Evolutionary conservation across 2,329 filamentous ascomycete species (phyloP).

Genomic region (Amphichorda felina): DNA sequence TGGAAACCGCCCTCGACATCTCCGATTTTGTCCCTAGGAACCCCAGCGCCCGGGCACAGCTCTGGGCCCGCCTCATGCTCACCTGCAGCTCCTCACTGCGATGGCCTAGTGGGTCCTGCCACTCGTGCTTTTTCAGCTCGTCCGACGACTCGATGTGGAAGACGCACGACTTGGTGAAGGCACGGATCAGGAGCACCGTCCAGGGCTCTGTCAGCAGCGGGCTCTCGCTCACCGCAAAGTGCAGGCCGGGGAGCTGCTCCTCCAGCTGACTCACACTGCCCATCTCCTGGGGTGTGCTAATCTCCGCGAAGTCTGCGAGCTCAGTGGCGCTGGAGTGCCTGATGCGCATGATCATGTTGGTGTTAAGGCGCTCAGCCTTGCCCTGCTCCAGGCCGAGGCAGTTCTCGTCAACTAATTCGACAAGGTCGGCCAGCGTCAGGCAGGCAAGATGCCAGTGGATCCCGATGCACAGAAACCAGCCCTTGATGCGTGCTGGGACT

Average conservation of each 20-base stretch:
- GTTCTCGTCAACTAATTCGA: conserved; percentile 35
- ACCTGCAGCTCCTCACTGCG: conserved; percentile 9
- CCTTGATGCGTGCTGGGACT: conserved; percentile 40
- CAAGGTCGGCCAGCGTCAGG: conserved; percentile 40
- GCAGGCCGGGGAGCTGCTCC: conserved; percentile 26
- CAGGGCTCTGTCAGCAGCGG: conserved; percentile 49
- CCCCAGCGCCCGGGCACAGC: conserved; percentile 40
- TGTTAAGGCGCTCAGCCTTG: conserved; percentile 12
- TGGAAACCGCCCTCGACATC: conserved; percentile 17
- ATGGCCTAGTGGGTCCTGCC: conserved; percentile 9
- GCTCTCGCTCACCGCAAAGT: conserved; percentile 40
- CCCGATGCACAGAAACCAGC: conserved; percentile 46
- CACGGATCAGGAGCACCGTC: conserved; percentile 41
- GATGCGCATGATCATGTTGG: conserved; percentile 24
- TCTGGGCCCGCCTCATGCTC: conserved; percentile 25
- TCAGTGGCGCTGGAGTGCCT: conserved; percentile 29
- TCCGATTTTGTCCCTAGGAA: conserved; percentile 44
- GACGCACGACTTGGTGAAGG: conserved; percentile 34
- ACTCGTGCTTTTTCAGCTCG: conserved; percentile 13
- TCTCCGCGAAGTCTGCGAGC: conserved; percentile 34
- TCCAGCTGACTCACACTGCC: conserved; percentile 2
- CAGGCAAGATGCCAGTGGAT: conserved; percentile 47
- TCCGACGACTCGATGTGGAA: conserved; percentile 22
- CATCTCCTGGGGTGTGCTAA: conserved; percentile 20
- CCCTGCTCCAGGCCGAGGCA: conserved; percentile 13